phyloP scores from a whole-genome alignment of 2,329 filamentous ascomycete species.

The Fusarium papillatum region DNA sequence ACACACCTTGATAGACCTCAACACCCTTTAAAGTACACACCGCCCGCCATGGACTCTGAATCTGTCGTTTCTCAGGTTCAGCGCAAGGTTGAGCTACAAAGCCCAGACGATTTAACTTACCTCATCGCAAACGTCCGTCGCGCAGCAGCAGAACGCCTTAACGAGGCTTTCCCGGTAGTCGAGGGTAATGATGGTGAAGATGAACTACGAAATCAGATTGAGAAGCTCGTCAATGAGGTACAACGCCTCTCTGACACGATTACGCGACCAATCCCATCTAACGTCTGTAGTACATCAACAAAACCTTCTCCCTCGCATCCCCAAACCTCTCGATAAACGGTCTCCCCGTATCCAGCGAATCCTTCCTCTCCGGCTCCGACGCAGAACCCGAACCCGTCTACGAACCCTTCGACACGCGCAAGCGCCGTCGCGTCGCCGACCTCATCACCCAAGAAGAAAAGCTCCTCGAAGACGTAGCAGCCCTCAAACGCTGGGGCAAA shows the following conservation, averaged over 20 bases:
- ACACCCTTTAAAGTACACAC: neutral
- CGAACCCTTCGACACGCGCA: constrained; percentile 72
- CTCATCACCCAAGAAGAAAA: constrained; percentile 74
- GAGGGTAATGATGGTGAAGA: constrained; percentile 64
- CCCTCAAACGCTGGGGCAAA: constrained; percentile 62
- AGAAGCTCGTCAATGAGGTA: constrained; percentile 71
- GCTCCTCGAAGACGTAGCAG: constrained; percentile 73
- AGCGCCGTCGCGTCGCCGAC: constrained; percentile 70
- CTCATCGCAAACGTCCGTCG: constrained; percentile 78
- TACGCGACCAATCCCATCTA: neutral
- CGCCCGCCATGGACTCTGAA: constrained; percentile 50
- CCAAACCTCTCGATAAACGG: constrained; percentile 76
- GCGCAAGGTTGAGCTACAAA: constrained; percentile 85
- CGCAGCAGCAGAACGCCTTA: constrained; percentile 76
- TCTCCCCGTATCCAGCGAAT: constrained; percentile 59
- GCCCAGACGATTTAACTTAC: constrained; percentile 79
- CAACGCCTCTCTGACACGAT: too few species aligned
- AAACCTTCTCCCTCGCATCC: constrained; percentile 70
- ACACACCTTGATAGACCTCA: constrained; percentile 30
- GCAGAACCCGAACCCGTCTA: constrained; percentile 54
- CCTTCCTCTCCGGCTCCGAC: constrained; percentile 49
- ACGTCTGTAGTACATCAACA: constrained; percentile 59
- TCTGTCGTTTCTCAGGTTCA: constrained; percentile 60
- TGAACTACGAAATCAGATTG: constrained; percentile 70
- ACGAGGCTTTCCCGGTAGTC: constrained; percentile 76